Percentiles rank a stretch among this genome's conserved stretches.
Conservation (phyloP, 2,329 filamentous ascomycete genomes). For the Blumeria graminis region DNA sequence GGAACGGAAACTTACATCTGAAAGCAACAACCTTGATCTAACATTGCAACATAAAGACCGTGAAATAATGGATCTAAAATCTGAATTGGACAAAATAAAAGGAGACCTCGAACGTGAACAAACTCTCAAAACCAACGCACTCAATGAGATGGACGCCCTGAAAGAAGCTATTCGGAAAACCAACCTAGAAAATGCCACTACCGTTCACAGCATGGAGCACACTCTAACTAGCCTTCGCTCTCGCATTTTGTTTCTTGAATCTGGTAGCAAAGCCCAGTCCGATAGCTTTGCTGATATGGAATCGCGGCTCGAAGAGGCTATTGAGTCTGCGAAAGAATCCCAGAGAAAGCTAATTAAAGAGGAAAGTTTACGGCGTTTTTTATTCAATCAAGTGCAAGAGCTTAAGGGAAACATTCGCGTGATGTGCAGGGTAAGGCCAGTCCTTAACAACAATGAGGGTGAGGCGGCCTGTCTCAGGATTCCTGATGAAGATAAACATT, state of each 20-base stretch:
- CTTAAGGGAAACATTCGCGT: slow-evolving; percentile 96
- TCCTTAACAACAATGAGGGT: slow-evolving; percentile 33
- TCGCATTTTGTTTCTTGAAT: slow-evolving; percentile 74
- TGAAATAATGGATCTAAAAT: slow-evolving; percentile 25
- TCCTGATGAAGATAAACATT: slow-evolving; percentile 57
- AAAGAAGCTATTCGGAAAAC: slow-evolving; percentile 18
- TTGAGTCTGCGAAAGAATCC: slow-evolving; percentile 41
- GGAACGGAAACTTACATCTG: slow-evolving; percentile 25
- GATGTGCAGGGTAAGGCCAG: slow-evolving; percentile 82
- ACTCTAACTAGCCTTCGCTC: slow-evolving; percentile 53
- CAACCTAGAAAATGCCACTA: slow-evolving; percentile 32
- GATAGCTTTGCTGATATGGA: slow-evolving; percentile 67
- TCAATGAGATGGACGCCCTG: slow-evolving; percentile 25
- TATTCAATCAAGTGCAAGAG: slow-evolving; percentile 96
- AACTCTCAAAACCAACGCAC: slow-evolving; percentile 17
- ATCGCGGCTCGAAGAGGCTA: slow-evolving; percentile 52
- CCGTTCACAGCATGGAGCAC: slow-evolving; percentile 45
- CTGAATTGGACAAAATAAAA: slow-evolving; percentile 22
- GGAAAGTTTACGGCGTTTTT: slow-evolving; percentile 67
- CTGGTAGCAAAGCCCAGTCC: slow-evolving; percentile 70
- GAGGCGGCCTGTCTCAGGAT: slow-evolving; percentile 52
- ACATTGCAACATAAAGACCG: slow-evolving; percentile 22
- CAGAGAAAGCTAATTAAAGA: slow-evolving; percentile 72
- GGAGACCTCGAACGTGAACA: slow-evolving; percentile 37
- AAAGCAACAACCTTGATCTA: slow-evolving; percentile 17